Conservation (phyloP, 2,329 filamentous ascomycete genomes). For the Cryoendolithus antarcticus region DNA sequence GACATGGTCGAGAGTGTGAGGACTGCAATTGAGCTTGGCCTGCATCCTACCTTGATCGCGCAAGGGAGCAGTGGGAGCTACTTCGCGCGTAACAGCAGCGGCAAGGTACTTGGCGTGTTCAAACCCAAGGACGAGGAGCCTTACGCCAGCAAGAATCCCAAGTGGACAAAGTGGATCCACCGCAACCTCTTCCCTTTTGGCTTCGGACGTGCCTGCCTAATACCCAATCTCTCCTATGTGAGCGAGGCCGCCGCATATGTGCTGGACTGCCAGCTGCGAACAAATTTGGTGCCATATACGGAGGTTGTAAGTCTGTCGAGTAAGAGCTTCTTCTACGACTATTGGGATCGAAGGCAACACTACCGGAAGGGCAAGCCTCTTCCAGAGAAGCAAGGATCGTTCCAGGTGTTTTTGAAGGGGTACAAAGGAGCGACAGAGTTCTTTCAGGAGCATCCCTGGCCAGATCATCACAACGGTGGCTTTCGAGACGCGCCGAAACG, state of each 20-base stretch:
- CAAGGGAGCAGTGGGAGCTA: slow-evolving; percentile 97
- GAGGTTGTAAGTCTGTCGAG: slow-evolving; percentile 90
- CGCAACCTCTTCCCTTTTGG: slow-evolving; percentile 94
- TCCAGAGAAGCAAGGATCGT: slow-evolving; percentile 84
- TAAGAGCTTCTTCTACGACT: slow-evolving; percentile 96
- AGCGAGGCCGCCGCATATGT: slow-evolving; percentile 98
- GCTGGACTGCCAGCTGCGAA: slow-evolving; percentile 77
- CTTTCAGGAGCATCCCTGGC: slow-evolving; percentile 89
- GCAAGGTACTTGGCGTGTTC: slow-evolving; percentile 94
- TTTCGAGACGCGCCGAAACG: slow-evolving; percentile 55
- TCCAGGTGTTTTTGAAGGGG: slow-evolving; percentile 93
- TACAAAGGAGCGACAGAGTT: slow-evolving; percentile 97
- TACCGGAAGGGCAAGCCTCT: slow-evolving; percentile 78
- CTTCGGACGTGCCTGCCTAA: slow-evolving; percentile 88
- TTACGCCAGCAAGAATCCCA: slow-evolving; percentile 91
- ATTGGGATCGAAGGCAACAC: slow-evolving; percentile 83
- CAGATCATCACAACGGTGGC: slow-evolving; percentile 64
- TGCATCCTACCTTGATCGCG: slow-evolving; percentile 90
- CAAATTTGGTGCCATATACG: slow-evolving; percentile 88
- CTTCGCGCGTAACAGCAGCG: slow-evolving; percentile 82
- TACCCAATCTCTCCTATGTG: slow-evolving; percentile 94
- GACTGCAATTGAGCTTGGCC: slow-evolving; percentile 74
- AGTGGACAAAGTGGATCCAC: slow-evolving; percentile 99
- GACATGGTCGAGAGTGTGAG: slow-evolving; percentile 81
- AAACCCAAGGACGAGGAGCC: slow-evolving; percentile 99